phyloP scores from a whole-genome alignment of 495 filamentous ascomycete species.

The Podospora didyma region DNA sequence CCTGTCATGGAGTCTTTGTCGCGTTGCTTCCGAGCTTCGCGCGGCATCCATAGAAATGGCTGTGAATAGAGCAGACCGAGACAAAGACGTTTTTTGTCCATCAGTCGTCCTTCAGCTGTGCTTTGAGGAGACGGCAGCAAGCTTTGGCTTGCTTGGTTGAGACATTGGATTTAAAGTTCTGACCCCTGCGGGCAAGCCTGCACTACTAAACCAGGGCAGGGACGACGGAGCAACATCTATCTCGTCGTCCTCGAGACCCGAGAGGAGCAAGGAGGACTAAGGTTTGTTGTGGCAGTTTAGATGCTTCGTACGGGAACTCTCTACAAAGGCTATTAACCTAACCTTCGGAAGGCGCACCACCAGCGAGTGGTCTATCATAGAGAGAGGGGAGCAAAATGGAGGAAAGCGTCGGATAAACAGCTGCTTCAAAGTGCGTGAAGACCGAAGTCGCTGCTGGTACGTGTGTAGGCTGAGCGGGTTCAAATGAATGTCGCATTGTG shows the following conservation, averaged over 20 bases:
- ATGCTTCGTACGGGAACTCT: too few relatives aligned
- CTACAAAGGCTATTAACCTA: too few relatives aligned
- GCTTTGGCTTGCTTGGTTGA: conserved; percentile 2
- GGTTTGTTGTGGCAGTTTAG: too few relatives aligned
- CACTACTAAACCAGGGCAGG: not conserved
- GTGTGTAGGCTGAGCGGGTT: too few relatives aligned
- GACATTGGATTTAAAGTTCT: conserved; percentile 10
- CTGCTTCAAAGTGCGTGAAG: not conserved
- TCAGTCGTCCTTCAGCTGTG: too few relatives aligned
- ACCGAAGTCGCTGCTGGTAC: conserved; percentile 14
- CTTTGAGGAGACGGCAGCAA: not conserved
- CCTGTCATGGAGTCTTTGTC: too few relatives aligned
- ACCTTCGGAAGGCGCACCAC: not conserved
- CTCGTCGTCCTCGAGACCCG: not conserved
- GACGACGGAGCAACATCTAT: not conserved
- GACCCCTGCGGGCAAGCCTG: not conserved
- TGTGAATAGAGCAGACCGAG: too few relatives aligned
- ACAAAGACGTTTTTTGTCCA: not conserved
- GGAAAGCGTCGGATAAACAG: not conserved
- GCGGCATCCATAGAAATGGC: too few relatives aligned
- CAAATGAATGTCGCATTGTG: not conserved
- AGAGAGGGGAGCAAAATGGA: not conserved
- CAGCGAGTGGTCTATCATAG: too few relatives aligned
- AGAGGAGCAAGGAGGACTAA: too few relatives aligned
- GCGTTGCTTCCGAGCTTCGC: too few relatives aligned